Evolutionary conservation across 164 flowering plant species (phyloP), one percentile per base, ranked within the genome.

Genomic region (Hamamelis virginiana): DNA sequence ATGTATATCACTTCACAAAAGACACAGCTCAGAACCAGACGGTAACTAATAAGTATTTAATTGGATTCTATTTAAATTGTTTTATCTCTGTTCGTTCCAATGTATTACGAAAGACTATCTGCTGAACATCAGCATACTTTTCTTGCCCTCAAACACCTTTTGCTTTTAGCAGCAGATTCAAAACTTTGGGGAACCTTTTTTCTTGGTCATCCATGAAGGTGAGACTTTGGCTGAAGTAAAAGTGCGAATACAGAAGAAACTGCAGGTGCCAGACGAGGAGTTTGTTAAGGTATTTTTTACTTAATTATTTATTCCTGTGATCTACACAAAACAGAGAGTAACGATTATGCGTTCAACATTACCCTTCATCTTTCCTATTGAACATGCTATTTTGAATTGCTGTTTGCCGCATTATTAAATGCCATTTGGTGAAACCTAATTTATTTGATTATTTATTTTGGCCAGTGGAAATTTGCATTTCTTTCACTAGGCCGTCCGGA

Each of bases 131-230:
- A 14, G n/a, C 45, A 33, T 2, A 33, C 6, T 48, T 26, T 64
- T 60, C 11, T 46, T 19, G 22, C 10, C 12, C 12, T 65, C 8
- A 19, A 62, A 60, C 14, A 3, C 22, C 9, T 62, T 19, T 56
- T 74, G 70, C 47, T 21, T 63, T 67, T 43, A 52, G 73, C 88
- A 91, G 97, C 98, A 91, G 82, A 87, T 93, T 51, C 97, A 91
- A 77, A 90, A 96, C 76, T 96, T 96, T 68, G 99, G 98, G 46
- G 99, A 96, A 45, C 99, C 99, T 44, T 96, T 96, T 77, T 91
- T 96, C 85, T 79, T 96, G 80, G 84, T 91, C 69, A 90, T 93
- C 59, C 97, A 78, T 77, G 98, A 93, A 70, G 97, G 95, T 59
- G 98, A 93, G 76, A 93, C 96, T 38, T 71, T 96, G 65, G 91